phyloP scores from a whole-genome alignment of 2,329 filamentous ascomycete species.

The Davidsoniella australis region DNA sequence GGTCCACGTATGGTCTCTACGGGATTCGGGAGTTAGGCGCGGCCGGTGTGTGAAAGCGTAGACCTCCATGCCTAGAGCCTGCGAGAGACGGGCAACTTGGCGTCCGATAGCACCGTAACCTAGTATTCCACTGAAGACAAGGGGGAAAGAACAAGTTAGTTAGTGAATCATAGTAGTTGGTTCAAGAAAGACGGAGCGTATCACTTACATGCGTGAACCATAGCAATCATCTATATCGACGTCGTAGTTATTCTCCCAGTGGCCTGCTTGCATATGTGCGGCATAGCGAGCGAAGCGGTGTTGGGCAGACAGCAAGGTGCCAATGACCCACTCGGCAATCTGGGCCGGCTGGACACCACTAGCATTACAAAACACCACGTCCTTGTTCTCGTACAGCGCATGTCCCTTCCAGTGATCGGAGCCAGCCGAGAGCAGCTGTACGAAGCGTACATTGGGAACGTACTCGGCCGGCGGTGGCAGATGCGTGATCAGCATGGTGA shows the following conservation, averaged over 20 bases:
- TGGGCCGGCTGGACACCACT: slow-evolving; percentile 43
- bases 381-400: slow-evolving; percentile 31
- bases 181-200: not conserved
- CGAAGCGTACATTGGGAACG: slow-evolving; percentile 31
- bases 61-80: slow-evolving; percentile 52
- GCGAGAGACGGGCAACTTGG: slow-evolving; percentile 37
- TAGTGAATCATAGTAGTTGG: not conserved
- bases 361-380: slow-evolving; percentile 34
- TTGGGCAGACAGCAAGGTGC: slow-evolving; percentile 32
- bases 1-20: slow-evolving; percentile 46
- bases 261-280: slow-evolving; percentile 25
- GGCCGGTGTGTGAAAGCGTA: slow-evolving; percentile 59
- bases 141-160: not conserved
- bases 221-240: slow-evolving; percentile 26
- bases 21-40: slow-evolving; percentile 47
- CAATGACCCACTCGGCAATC: slow-evolving; percentile 39
- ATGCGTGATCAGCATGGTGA: slow-evolving; percentile 31
- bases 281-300: slow-evolving; percentile 31
- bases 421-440: slow-evolving; percentile 38
- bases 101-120: slow-evolving; percentile 39
- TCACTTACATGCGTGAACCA: slow-evolving; percentile 30
- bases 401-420: slow-evolving; percentile 30
- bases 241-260: slow-evolving; percentile 24
- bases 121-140: slow-evolving; percentile 28
- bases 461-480: slow-evolving; percentile 26